Percentiles rank a stretch among this genome's conserved stretches.
phyloP scores from a whole-genome alignment of 306 rosid genomes.

The Quercus parvula region DNA sequence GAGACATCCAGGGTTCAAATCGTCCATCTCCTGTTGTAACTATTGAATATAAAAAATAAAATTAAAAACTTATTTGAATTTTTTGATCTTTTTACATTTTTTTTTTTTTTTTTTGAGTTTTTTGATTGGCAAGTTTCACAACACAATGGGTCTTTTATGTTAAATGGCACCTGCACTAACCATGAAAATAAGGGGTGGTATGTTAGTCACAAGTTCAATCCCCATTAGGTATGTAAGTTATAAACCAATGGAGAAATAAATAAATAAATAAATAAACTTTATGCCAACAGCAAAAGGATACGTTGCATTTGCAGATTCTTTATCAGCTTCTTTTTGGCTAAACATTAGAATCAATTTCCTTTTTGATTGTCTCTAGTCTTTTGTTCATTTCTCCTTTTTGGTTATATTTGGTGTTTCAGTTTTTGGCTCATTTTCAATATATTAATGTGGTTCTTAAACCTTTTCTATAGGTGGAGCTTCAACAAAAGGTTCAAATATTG shows the following conservation, averaged over 20 bases:
- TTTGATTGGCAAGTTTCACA: too few relatives aligned
- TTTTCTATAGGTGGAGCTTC: constrained; percentile 66
- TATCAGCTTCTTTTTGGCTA: not conserved
- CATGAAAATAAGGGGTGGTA: not conserved
- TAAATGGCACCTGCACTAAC: not conserved
- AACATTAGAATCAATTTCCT: not conserved
- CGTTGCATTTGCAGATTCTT: not conserved
- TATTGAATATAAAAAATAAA: too few relatives aligned
- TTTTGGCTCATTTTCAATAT: not conserved
- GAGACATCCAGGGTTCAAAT: too few relatives aligned
- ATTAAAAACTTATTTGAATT: too few relatives aligned
- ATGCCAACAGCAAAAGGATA: not conserved
- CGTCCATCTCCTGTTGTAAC: too few relatives aligned
- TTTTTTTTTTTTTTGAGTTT: too few relatives aligned
- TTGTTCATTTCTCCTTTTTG: not conserved
- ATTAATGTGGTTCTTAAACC: constrained; percentile 13
- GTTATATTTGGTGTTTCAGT: not conserved
- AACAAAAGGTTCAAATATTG: constrained; percentile 59
- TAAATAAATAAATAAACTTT: too few relatives aligned
- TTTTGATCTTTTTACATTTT: too few relatives aligned
- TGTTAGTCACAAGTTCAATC: too few relatives aligned
- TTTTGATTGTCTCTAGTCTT: not conserved
- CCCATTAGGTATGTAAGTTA: too few relatives aligned
- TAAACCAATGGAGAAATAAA: too few relatives aligned
- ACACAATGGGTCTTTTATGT: not conserved